Conservation (phyloP, 2,329 filamentous ascomycete genomes). For the Ascochyta lentis region DNA sequence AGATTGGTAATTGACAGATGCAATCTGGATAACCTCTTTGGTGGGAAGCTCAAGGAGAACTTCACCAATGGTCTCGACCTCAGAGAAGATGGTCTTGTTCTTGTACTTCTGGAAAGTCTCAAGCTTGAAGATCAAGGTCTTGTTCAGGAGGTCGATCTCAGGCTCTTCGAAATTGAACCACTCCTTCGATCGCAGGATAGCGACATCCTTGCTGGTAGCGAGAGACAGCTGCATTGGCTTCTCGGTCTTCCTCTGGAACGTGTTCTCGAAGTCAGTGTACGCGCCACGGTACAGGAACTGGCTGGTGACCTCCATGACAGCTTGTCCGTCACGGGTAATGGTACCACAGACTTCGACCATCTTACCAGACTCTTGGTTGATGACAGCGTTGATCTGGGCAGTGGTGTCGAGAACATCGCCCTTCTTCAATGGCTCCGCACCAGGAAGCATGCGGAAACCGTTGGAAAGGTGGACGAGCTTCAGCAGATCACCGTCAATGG, state of each 20-base stretch:
- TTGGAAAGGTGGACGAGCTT: slow-evolving; percentile 98
- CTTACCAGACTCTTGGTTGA: slow-evolving; percentile 98
- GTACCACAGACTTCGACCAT: slow-evolving; percentile 99
- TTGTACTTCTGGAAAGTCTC: slow-evolving; percentile 92
- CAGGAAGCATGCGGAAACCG: slow-evolving; percentile 96
- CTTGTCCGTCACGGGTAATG: slow-evolving; percentile 79
- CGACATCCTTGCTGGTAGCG: slow-evolving; percentile 86
- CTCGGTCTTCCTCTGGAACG: slow-evolving; percentile 97
- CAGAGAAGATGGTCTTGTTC: slow-evolving; percentile 90
- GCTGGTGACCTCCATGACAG: slow-evolving; percentile 98
- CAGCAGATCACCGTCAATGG: slow-evolving; percentile 92
- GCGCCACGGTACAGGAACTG: slow-evolving; percentile 95
- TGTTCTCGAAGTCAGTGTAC: slow-evolving; percentile 96
- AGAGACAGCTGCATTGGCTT: slow-evolving; percentile 94
- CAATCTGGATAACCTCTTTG: slow-evolving; percentile 96
- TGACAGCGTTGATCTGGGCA: slow-evolving; percentile 94
- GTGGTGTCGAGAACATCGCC: slow-evolving; percentile 91
- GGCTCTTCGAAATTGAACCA: slow-evolving; percentile 92
- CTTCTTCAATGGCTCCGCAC: slow-evolving; percentile 93
- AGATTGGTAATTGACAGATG: slow-evolving; percentile 94
- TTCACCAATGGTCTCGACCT: slow-evolving; percentile 88
- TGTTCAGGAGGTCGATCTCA: slow-evolving; percentile 85
- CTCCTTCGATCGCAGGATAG: slow-evolving; percentile 93
- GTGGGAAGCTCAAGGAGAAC: slow-evolving; percentile 93
- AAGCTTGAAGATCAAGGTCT: slow-evolving; percentile 95